Evolutionary conservation across 495 filamentous ascomycete genomes (phyloP).

Genomic region (Opeltia flavorubescens): DNA sequence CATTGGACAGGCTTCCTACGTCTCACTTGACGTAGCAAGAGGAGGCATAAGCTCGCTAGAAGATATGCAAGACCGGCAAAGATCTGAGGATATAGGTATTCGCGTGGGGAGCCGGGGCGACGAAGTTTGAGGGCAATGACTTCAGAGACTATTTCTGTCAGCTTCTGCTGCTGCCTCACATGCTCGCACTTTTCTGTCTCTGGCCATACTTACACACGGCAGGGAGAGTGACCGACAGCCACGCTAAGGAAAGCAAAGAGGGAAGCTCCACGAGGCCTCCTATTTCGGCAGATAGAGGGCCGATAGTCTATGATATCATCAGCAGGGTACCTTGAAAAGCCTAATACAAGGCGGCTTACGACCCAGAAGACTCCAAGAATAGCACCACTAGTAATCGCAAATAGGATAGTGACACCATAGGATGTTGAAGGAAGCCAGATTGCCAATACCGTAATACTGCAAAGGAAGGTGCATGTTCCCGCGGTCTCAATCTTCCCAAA

Average conservation of each 20-base stretch:
- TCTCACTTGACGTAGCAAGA: slow-evolving; percentile 4
- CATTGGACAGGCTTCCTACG: too few species aligned
- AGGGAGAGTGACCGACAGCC: slow-evolving; percentile 50
- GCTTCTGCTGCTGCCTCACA: neutral
- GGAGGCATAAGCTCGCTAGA: slow-evolving; percentile 35
- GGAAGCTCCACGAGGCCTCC: slow-evolving; percentile 48
- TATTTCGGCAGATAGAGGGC: slow-evolving; percentile 28
- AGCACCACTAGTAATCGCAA: slow-evolving; percentile 45
- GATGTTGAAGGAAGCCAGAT: slow-evolving; percentile 53
- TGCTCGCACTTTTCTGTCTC: neutral
- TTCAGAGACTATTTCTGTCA: slow-evolving; percentile 35
- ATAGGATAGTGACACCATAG: slow-evolving; percentile 47
- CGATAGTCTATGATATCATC: slow-evolving; percentile 15
- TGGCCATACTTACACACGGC: slow-evolving; percentile 25
- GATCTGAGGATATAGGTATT: slow-evolving; percentile 47
- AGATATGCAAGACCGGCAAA: slow-evolving; percentile 48
- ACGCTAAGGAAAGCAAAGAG: slow-evolving; percentile 45
- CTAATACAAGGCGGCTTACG: slow-evolving; percentile 11
- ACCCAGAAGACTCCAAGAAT: slow-evolving; percentile 54
- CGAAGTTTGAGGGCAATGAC: slow-evolving; percentile 51
- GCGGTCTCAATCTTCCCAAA: slow-evolving; percentile 52
- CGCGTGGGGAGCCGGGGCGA: slow-evolving; percentile 19
- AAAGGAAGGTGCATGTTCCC: slow-evolving; percentile 39
- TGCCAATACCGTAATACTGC: slow-evolving; percentile 43
- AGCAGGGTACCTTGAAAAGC: neutral